phyloP scores from a whole-genome alignment of 2,329 filamentous ascomycete species.

The Leptoxyphium fumago region DNA sequence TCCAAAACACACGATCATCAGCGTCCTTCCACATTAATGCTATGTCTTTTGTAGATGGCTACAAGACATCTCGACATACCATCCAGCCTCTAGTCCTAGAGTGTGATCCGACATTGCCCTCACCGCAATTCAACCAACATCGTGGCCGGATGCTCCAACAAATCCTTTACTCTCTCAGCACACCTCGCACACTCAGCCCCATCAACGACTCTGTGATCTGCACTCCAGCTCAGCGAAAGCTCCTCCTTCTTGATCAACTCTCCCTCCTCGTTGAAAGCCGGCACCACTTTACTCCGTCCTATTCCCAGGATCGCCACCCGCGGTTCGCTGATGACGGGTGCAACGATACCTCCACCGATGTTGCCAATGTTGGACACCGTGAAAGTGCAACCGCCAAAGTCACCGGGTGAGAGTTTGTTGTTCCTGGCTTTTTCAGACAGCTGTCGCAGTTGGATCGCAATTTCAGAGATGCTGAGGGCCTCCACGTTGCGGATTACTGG shows the following conservation, averaged over 20 bases:
- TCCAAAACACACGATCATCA: too few relatives aligned
- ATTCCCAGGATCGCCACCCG: slow-evolving; percentile 89
- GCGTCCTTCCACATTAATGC: too few relatives aligned
- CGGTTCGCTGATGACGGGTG: slow-evolving; percentile 76
- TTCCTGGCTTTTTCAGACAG: slow-evolving; percentile 57
- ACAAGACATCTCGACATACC: too few relatives aligned
- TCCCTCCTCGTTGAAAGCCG: slow-evolving; percentile 50
- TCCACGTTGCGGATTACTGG: slow-evolving; percentile 82
- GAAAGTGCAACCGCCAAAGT: slow-evolving; percentile 78
- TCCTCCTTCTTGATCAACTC: slow-evolving; percentile 61
- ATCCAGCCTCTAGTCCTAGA: too few relatives aligned
- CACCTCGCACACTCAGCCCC: slow-evolving; percentile 89
- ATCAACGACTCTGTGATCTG: slow-evolving; percentile 86
- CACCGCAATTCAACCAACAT: slow-evolving; percentile 74
- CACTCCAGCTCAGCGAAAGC: slow-evolving; percentile 89
- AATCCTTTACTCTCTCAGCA: slow-evolving; percentile 61
- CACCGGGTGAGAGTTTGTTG: slow-evolving; percentile 60
- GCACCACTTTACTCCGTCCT: slow-evolving; percentile 64
- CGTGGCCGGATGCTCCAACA: slow-evolving; percentile 70
- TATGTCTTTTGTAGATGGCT: too few relatives aligned
- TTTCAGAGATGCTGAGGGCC: slow-evolving; percentile 57
- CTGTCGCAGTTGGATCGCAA: slow-evolving; percentile 60
- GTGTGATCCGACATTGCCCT: not conserved
- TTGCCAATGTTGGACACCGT: slow-evolving; percentile 95
- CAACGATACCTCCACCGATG: slow-evolving; percentile 82